phyloP scores from a whole-genome alignment of 2,329 filamentous ascomycete genomes.

The Monilinia fructicola region DNA sequence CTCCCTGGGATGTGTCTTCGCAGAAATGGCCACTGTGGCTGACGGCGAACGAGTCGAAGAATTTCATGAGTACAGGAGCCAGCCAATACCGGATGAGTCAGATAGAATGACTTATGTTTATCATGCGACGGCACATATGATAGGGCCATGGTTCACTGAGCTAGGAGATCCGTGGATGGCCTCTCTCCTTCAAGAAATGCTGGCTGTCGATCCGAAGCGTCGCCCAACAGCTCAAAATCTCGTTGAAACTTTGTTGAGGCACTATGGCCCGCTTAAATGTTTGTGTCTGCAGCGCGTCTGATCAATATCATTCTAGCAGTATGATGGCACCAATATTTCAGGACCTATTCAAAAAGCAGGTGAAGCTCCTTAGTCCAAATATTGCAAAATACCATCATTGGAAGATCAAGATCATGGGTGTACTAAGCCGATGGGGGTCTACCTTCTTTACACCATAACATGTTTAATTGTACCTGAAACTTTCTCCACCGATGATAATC shows the following conservation, averaged over 20 bases:
- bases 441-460: no score
- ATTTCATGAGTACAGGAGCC: slow-evolving; percentile 29
- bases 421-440: no score
- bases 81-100: slow-evolving; percentile 26
- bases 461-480: no score
- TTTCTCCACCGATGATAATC: no score
- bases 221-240: slow-evolving; percentile 25
- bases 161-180: slow-evolving; percentile 19
- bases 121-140: slow-evolving; percentile 28
- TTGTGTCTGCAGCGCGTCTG: neutral
- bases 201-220: slow-evolving; percentile 22
- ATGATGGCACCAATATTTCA: neutral
- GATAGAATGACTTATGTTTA: slow-evolving; percentile 27
- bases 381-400: neutral
- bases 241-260: neutral
- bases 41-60: slow-evolving; percentile 26
- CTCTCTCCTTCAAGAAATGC: slow-evolving; percentile 23
- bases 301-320: neutral
- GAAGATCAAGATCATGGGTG: no score
- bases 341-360: neutral
- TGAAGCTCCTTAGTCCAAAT: neutral
- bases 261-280: neutral
- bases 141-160: slow-evolving; percentile 27
- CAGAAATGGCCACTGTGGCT: slow-evolving; percentile 28
- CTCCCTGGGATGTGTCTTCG: slow-evolving; percentile 29